Conservation (phyloP, 352 stramenopile species). For the Phytophthora foliorum region DNA sequence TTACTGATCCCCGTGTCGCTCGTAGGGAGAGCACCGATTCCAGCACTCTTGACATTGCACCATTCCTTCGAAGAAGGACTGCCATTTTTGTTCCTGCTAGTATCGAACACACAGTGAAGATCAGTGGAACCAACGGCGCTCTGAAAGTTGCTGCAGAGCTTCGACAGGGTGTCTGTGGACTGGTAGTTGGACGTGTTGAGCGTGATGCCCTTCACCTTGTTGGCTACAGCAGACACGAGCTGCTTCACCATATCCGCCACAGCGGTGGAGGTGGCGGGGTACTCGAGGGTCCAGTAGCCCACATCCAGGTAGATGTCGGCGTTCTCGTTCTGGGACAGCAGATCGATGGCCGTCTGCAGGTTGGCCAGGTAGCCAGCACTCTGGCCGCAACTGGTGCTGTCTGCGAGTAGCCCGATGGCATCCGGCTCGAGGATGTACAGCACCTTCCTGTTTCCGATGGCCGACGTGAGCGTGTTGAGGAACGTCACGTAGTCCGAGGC, state of each 20-base stretch:
- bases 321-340: constrained; percentile 71
- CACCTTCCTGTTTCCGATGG: constrained; percentile 65
- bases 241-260: constrained; percentile 56
- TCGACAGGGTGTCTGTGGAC: constrained; percentile 52
- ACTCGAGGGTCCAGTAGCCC: constrained; percentile 68
- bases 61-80: constrained; percentile 58
- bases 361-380: constrained; percentile 62
- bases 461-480: constrained; percentile 50
- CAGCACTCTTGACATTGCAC: constrained; percentile 74
- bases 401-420: constrained; percentile 63
- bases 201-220: constrained; percentile 69
- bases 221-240: constrained; percentile 34
- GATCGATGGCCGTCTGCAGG: constrained; percentile 53
- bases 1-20: constrained; percentile 57
- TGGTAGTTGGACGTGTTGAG: constrained; percentile 88
- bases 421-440: constrained; percentile 80
- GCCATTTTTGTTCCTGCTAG: constrained; percentile 66
- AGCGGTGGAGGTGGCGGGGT: constrained; percentile 19
- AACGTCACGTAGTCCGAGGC: constrained; percentile 58
- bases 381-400: constrained; percentile 43
- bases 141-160: constrained; percentile 70
- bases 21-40: constrained; percentile 66
- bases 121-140: constrained; percentile 45
- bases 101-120: constrained; percentile 73
- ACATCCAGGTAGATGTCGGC: constrained; percentile 81